Percentiles rank a stretch among this genome's conserved stretches.
Conservation (phyloP, 192 early-diverging fungal species). For the Mortierella claussenii region DNA sequence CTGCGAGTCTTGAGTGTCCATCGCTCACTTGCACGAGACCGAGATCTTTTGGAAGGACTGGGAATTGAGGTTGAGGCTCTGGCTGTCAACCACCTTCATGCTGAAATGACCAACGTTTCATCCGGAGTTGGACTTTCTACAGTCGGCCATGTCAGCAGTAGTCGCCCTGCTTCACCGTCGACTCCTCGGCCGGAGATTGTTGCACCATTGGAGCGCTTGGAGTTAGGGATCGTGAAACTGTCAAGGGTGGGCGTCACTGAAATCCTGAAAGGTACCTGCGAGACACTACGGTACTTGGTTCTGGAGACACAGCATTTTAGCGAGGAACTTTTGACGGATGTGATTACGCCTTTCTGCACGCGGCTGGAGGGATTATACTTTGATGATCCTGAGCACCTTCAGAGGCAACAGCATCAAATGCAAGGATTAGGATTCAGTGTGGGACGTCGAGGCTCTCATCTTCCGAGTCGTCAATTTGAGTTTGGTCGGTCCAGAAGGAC, state of each 20-base stretch:
- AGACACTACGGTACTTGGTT: conserved; percentile 35
- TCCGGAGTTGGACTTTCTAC: background rate
- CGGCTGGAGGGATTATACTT: conserved; percentile 39
- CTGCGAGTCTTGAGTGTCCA: conserved; percentile 41
- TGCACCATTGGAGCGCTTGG: conserved; percentile 42
- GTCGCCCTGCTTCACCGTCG: background rate
- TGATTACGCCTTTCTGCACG: conserved; percentile 24
- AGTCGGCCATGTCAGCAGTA: background rate
- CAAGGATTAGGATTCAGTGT: conserved; percentile 41
- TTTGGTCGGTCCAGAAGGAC: conserved; percentile 33
- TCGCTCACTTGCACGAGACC: conserved; percentile 38
- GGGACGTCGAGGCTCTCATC: conserved; percentile 14
- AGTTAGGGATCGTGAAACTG: conserved; percentile 31
- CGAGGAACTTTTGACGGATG: conserved; percentile 27
- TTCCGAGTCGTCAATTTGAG: conserved; percentile 18
- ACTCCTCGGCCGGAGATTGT: conserved; percentile 3
- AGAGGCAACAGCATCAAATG: conserved; percentile 31
- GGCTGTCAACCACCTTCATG: background rate
- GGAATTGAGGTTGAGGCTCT: conserved; percentile 13
- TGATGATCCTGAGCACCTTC: conserved; percentile 35
- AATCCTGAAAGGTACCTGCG: conserved; percentile 32
- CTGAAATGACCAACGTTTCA: background rate
- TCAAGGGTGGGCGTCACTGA: conserved; percentile 20
- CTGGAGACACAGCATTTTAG: conserved; percentile 46
- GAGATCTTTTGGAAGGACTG: conserved; percentile 38